Base-by-base conservation (phyloP, 768 basidiomycete genomes). In the Boletus eberwhitei region DNA sequence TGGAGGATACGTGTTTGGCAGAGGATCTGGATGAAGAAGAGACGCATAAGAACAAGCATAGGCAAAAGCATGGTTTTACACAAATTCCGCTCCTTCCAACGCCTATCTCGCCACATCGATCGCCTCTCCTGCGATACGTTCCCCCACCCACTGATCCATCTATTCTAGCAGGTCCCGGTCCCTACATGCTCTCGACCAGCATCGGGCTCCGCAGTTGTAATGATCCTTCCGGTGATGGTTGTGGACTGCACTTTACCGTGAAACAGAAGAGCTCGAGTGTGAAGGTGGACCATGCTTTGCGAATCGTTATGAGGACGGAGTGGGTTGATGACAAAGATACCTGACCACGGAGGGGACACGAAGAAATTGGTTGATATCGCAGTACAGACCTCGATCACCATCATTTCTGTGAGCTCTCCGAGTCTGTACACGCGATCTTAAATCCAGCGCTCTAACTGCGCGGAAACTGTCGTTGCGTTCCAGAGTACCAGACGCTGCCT, bases 341-440 rank as follows among this genome's bases (percentile, higher is more conserved):
- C 36, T 64, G 62, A 72, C 29, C 76, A 77, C 17, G 50, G 85
- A 66, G 59, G 77, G 8, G 86, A 88, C 17, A 87, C 83, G 69
- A 78, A 83, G 59, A 94, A 87, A 73, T 70, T 90, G 60, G 93
- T 89, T 67, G 95, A 95, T 63, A 90, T 96, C 59, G 83, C 91
- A 40, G 79, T 96, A 48, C 91, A 93, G 68, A 87, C 86, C 0
- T 93, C 93, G 0, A 79, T 98, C 29, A 85, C 91, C 39, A 83
- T 98, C 46, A 85, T 97, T 43, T 94, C 94, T 4, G 91, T 93
- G 61, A 76, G 88, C 75, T 31, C 22, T n/a, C 0, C 26, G 29
- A 9, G 26, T 26, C 12, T 13, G 4, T 22, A 8, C 16, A 17
- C 17, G 24, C 13, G 8, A 48, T 40, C 34, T 35, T 35, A 34